Evolutionary conservation across 2,329 filamentous ascomycete genomes (phyloP).

Genomic region (Chaetomium olivaceum): DNA sequence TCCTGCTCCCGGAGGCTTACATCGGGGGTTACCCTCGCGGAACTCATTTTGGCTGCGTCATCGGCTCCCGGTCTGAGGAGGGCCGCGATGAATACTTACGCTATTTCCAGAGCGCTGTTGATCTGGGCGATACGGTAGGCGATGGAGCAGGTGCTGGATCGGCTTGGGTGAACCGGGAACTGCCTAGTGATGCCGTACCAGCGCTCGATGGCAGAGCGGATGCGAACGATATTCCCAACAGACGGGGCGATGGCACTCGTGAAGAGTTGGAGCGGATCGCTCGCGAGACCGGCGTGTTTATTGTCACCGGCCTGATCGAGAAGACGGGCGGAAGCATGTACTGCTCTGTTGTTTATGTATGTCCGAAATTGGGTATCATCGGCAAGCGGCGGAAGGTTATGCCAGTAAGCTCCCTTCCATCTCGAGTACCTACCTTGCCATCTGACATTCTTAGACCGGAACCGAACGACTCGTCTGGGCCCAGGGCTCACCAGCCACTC

Average conservation of each 20-base stretch:
- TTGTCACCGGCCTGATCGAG: conserved; percentile 80
- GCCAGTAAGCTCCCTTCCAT: conserved; percentile 58
- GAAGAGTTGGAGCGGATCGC: conserved; percentile 78
- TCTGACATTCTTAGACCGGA: conserved; percentile 55
- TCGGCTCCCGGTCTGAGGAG: conserved; percentile 66
- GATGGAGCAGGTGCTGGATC: conserved; percentile 65
- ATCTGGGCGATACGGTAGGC: conserved; percentile 75
- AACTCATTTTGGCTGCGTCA: conserved; percentile 70
- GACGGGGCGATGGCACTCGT: conserved; percentile 61
- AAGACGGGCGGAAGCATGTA: conserved; percentile 79
- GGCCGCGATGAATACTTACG: conserved; percentile 80
- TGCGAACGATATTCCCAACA: conserved; percentile 37
- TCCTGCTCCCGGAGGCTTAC: conserved; percentile 90
- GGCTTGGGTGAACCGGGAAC: conserved; percentile 66
- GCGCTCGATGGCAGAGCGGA: conserved; percentile 21
- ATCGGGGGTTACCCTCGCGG: conserved; percentile 89
- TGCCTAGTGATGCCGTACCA: conserved; percentile 37
- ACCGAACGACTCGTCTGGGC: conserved; percentile 86
- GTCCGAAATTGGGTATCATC: conserved; percentile 68
- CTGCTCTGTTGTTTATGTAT: conserved; percentile 80
- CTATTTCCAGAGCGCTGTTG: conserved; percentile 78
- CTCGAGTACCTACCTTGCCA: not conserved
- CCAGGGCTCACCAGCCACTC: conserved; percentile 75
- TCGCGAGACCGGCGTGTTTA: conserved; percentile 74
- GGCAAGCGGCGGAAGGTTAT: conserved; percentile 92